Base-by-base conservation (phyloP, 768 basidiomycete genomes). In the Mycena galericulata region DNA sequence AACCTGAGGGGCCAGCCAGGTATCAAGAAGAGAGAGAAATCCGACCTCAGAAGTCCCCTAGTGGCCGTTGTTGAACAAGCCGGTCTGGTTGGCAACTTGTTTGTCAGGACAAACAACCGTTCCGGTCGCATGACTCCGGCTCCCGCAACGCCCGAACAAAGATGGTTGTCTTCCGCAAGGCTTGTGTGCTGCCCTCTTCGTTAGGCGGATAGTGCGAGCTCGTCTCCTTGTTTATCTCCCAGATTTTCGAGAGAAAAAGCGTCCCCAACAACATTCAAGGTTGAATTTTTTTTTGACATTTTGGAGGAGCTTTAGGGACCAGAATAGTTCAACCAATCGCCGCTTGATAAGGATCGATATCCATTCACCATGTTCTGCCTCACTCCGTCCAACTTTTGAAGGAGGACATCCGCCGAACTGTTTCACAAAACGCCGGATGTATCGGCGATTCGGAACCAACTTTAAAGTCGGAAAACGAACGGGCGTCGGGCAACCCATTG, bases 11-110 rank as follows among this genome's bases (percentile, higher is more conserved):
- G 34, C 55, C 55, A 68, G 62, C 54, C 58, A 56, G 65, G 65
- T 32, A 53, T 53, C 40, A 49, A 47, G 30, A 27, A 54, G 40
- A 54, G 36, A 60, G 43, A 38, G 61, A 53, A 58, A 68, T 49
- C 53, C 20, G 40, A 62, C 61, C 67, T 59, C 40, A n/a, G 38
- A 43, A 55, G 29, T 55, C 66, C 46, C 61, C 60, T 68, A 56
- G 49, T 62, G 67, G 67, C 54, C 30, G 55, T 62, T 32, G 61
- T 63, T 63, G 61, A 63, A 68, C 67, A 58, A 51, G 49, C 49
- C 59, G 10, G 30, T 29, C 51, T 65, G 64, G 57, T 65, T 65
- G 55, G 46, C 67, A 62, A 57, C 55, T 27, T 68, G 62, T 68
- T 63, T 68, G 62, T 36, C 32, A 2, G 4, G 20, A 51, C 32